phyloP scores from a whole-genome alignment of 768 basidiomycete genomes.

The Naganishia antarctica region DNA sequence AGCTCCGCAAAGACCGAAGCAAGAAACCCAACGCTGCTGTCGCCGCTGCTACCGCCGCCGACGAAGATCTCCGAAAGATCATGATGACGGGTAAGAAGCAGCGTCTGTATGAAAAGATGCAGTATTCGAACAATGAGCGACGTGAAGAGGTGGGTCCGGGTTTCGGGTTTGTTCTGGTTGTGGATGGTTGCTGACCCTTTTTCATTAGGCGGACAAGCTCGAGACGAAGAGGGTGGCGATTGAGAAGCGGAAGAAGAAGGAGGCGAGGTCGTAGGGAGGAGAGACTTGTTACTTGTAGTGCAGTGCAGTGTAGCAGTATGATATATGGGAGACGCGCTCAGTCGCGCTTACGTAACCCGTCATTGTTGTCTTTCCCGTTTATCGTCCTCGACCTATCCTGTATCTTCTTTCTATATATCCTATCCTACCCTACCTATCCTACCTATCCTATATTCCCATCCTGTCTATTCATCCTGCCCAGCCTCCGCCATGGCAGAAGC shows the following conservation, averaged over 20 bases:
- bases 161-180: not conserved
- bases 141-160: conserved; percentile 64
- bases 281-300: not conserved
- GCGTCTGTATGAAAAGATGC: conserved; percentile 90
- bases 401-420: too few relatives aligned
- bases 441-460: not conserved
- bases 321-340: too few relatives aligned
- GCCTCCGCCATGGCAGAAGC: conserved; percentile 56
- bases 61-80: conserved; percentile 93
- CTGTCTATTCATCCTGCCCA: not conserved
- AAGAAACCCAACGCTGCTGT: conserved; percentile 43
- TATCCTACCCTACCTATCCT: too few relatives aligned
- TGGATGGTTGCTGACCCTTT: conserved; percentile 25
- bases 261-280: conserved; percentile 40
- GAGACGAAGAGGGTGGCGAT: conserved; percentile 60
- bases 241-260: conserved; percentile 56
- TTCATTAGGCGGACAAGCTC: conserved; percentile 59
- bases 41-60: conserved; percentile 42
- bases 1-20: conserved; percentile 46
- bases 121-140: conserved; percentile 73
- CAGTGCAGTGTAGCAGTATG: too few relatives aligned
- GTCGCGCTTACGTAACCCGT: too few relatives aligned
- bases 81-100: conserved; percentile 93
- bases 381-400: too few relatives aligned
- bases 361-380: too few relatives aligned